Evolutionary conservation across 2,329 filamentous ascomycete genomes (phyloP).

Genomic region (Eurotiales sp.): DNA sequence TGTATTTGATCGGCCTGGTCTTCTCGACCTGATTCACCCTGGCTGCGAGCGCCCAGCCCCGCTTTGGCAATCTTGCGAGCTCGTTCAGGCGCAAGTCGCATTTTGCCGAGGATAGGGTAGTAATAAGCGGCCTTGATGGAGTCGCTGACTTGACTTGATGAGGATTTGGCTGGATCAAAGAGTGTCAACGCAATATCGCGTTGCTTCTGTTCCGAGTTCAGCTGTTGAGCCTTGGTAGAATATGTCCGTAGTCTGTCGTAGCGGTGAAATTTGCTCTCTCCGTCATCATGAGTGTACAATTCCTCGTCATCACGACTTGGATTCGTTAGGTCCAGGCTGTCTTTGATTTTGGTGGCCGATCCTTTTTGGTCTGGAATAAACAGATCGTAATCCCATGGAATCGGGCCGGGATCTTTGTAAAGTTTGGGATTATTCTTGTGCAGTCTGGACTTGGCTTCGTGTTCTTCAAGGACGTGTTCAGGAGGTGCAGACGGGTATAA

Average conservation of each 20-base stretch:
- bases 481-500: constrained; percentile 51
- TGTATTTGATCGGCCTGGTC: constrained; percentile 53
- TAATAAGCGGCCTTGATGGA: constrained; percentile 57
- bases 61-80: constrained; percentile 42
- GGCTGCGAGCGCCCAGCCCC: constrained; percentile 33
- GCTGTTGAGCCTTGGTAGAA: constrained; percentile 53
- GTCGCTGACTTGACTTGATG: constrained; percentile 19
- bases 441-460: constrained; percentile 46
- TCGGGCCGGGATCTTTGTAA: constrained; percentile 50
- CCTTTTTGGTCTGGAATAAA: constrained; percentile 52
- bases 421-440: constrained; percentile 48
- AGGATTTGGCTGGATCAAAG: constrained; percentile 46
- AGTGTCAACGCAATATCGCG: constrained; percentile 57
- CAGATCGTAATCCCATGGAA: constrained; percentile 58
- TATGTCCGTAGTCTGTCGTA: constrained; percentile 59
- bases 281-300: constrained; percentile 46
- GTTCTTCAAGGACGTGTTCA: constrained; percentile 46
- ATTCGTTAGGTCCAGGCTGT: constrained; percentile 53
- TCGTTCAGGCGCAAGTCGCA: constrained; percentile 51
- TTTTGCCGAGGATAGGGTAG: constrained; percentile 57
- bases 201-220: constrained; percentile 51
- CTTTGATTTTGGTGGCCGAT: constrained; percentile 50
- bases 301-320: constrained; percentile 51
- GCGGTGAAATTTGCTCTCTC: constrained; percentile 47
- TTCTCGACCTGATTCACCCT: constrained; percentile 34